Percentiles rank a stretch among this genome's conserved stretches.
Conservation (phyloP, 2,329 filamentous ascomycete genomes). For the Falciphora oryzae region DNA sequence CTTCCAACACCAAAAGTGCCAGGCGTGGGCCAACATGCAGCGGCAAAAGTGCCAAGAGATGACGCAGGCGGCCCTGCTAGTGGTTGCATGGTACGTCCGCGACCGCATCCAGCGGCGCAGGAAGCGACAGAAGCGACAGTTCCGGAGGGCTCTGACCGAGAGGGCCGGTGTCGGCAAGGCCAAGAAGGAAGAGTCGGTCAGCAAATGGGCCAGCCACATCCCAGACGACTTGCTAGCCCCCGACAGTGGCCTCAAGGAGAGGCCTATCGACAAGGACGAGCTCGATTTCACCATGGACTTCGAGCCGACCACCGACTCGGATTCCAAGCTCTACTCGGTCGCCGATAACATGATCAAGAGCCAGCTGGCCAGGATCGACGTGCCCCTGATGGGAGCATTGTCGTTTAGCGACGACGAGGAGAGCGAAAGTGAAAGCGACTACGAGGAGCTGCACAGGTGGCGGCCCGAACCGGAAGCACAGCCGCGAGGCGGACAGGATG, state of each 20-base stretch:
- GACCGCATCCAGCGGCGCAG: conserved; percentile 39
- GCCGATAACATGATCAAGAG: conserved; percentile 43
- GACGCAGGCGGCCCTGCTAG: conserved; percentile 42
- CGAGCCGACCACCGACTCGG: conserved; percentile 33
- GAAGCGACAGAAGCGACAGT: conserved; percentile 34
- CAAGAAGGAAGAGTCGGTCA: conserved; percentile 35
- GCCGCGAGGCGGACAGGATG: conserved; percentile 20
- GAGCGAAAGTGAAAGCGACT: conserved; percentile 33
- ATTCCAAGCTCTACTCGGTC: conserved; percentile 36
- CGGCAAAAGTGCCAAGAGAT: conserved; percentile 42
- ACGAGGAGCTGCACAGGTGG: conserved; percentile 21
- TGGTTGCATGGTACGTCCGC: conserved; percentile 44
- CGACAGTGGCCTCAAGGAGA: conserved; percentile 20
- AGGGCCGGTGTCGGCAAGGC: conserved; percentile 20
- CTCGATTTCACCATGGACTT: conserved; percentile 34
- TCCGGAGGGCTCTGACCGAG: conserved; percentile 33
- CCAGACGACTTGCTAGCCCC: conserved; percentile 29
- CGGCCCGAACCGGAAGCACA: conserved; percentile 18
- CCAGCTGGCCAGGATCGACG: conserved; percentile 39
- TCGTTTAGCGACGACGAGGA: conserved; percentile 38
- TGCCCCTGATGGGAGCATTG: conserved; percentile 39
- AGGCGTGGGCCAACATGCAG: conserved; percentile 41
- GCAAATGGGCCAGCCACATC: conserved; percentile 37
- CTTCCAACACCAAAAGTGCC: conserved; percentile 41
- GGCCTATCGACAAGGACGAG: conserved; percentile 32